These are phyloP conservation scores for Albifimbria verrucaria DNA, from an alignment of 2,329 filamentous ascomycete species.

Conservation along the genomic window DNA sequence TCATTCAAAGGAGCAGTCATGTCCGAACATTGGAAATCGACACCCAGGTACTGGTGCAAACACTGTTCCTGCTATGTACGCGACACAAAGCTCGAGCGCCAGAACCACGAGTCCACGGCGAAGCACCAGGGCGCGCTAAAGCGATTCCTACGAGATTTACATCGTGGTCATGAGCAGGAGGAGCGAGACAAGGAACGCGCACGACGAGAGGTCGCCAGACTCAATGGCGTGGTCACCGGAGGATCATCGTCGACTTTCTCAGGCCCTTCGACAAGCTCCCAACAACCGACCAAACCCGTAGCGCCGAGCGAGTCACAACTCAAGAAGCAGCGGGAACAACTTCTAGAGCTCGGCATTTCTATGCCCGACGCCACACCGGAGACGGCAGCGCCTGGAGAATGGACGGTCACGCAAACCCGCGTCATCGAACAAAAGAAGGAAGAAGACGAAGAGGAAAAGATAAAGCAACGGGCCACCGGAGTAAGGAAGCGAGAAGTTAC, in stretches of 20 bases:
- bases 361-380: constrained; percentile 76
- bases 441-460: constrained; percentile 35
- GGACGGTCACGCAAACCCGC: constrained; percentile 69
- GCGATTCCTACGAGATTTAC: constrained; percentile 83
- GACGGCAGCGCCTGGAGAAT: constrained; percentile 86
- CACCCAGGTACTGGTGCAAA: constrained; percentile 97
- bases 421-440: constrained; percentile 46
- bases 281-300: constrained; percentile 1
- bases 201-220: constrained; percentile 77
- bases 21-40: constrained; percentile 99
- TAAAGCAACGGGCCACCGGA: constrained; percentile 50
- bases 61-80: constrained; percentile 88
- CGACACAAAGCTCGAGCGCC: constrained; percentile 85
- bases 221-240: constrained; percentile 71
- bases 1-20: no score
- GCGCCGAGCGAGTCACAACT: constrained; percentile 56
- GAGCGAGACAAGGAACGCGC: constrained; percentile 79
- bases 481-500: constrained; percentile 61
- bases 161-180: constrained; percentile 77
- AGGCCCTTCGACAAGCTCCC: constrained; percentile 11
- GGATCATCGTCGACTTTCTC: constrained; percentile 28
- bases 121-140: constrained; percentile 85
- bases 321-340: constrained; percentile 80
- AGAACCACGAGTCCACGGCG: constrained; percentile 83
- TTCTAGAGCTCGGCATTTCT: constrained; percentile 81